phyloP scores from a whole-genome alignment of 768 basidiomycete genomes.

The Cystobasidium onofrii region DNA sequence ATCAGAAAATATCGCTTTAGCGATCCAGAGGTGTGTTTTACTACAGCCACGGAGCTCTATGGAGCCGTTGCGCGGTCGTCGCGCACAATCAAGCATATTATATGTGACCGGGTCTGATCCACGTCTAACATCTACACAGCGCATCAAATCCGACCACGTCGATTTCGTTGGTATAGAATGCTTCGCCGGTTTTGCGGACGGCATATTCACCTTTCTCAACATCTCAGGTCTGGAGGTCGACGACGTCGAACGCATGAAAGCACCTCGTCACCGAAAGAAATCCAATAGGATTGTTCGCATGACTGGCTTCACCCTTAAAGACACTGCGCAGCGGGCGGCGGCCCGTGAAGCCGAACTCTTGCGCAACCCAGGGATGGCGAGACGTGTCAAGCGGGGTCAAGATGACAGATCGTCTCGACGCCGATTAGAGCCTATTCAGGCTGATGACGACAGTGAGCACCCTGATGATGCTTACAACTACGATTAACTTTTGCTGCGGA shows the following conservation, averaged over 20 bases:
- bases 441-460: background rate
- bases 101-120: too few species aligned
- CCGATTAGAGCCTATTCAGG: background rate
- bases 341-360: background rate
- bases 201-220: background rate
- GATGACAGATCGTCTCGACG: background rate
- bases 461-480: background rate
- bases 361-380: background rate
- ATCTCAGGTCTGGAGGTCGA: constrained; percentile 8
- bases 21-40: background rate
- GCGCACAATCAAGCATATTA: too few species aligned
- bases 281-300: background rate
- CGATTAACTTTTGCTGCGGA: background rate
- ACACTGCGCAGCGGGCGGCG: background rate
- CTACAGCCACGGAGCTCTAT: too few species aligned
- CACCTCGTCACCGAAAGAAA: background rate
- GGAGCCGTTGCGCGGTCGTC: too few species aligned
- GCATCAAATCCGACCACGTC: constrained; percentile 19
- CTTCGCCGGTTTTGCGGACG: constrained; percentile 19
- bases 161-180: constrained; percentile 18
- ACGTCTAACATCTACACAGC: background rate
- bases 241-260: constrained; percentile 13
- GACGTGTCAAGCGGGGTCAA: background rate
- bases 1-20: constrained; percentile 15
- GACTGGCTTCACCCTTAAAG: background rate